Base-by-base conservation (phyloP, 352 stramenopile genomes). In the Globisporangium sylvaticum region DNA sequence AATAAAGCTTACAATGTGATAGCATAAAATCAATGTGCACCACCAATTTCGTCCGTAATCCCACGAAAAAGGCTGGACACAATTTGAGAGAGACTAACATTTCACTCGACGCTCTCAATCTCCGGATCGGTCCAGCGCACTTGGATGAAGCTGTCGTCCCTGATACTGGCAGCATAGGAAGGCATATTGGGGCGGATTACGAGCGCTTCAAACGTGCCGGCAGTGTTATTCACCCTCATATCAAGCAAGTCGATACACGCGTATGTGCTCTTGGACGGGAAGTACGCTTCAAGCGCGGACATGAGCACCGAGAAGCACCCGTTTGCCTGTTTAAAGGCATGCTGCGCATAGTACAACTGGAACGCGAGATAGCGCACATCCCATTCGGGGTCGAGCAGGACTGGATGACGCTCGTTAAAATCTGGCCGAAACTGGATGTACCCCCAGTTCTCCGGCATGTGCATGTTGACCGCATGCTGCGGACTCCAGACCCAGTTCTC, bases 401-500 rank as follows among this genome's bases (percentile, higher is more conserved):
- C 72, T 20, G 37, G 37, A 44, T 44, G 37, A 20, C 9, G 37
- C 37, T 20, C 34, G 8, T 65, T 58, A 4, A 62, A 69, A 3
- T 9, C 61, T 46, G 72, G 65, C 0, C 72, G 75, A 64, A 97
- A 96, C n/a, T 92, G 75, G 50, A 97, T 62, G 62, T 95, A 97
- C 20, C 91, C 91, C 91, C 91, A 97, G 69, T 81, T 80, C 74
- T 97, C 89, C 12, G 91, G 91, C 15, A 84, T 77, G 73, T 97
- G 91, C 91, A 97, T 97, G 39, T 87, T 69, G 24, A 97, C 78
- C 2, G 77, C 78, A 42, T 88, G 79, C 76, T 97, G 91, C 14
- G 85, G 68, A 73, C 84, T 90, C 91, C 91, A 97, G 12, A 92
- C 90, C 91, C 91, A 97, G 73, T 97, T 97, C 24, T 89, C 77